A percentile compares a stretch with the other conserved stretches of the same genome.
Conservation (phyloP, 805 yeast species). For the Candida cerambycidarum region DNA sequence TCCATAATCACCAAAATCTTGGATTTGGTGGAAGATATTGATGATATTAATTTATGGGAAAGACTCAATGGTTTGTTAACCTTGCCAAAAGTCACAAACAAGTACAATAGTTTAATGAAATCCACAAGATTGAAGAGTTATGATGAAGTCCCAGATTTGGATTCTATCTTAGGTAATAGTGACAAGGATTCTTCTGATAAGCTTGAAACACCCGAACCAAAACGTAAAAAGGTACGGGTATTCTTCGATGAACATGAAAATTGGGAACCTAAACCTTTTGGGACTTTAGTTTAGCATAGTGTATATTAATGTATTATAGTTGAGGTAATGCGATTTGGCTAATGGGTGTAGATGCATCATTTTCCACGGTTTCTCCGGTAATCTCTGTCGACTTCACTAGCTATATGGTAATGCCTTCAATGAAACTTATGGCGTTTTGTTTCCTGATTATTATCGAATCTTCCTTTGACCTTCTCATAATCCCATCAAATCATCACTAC, state of each 20-base stretch:
- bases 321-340: too few species aligned
- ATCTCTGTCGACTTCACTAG: too few species aligned
- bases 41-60: background rate
- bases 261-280: conserved; percentile 16
- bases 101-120: background rate
- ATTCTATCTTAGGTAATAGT: conserved; percentile 6
- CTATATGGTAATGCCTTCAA: too few species aligned
- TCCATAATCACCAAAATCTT: background rate
- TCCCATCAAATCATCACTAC: too few species aligned
- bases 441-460: too few species aligned
- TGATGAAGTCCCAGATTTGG: conserved; percentile 13
- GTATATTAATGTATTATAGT: background rate
- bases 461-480: too few species aligned
- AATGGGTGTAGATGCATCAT: too few species aligned
- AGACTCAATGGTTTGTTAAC: background rate
- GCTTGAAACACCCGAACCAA: background rate
- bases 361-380: too few species aligned
- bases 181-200: too few species aligned
- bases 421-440: too few species aligned
- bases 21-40: background rate
- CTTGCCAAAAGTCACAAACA: background rate
- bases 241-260: conserved; percentile 11
- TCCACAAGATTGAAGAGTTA: conserved; percentile 4
- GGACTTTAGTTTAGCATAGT: conserved; percentile 9
- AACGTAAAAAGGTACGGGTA: conserved; percentile 2